Evolutionary conservation across 345 rosid species (phyloP), one percentile per base, ranked within the genome.

Genomic region (Pistacia integerrima): DNA sequence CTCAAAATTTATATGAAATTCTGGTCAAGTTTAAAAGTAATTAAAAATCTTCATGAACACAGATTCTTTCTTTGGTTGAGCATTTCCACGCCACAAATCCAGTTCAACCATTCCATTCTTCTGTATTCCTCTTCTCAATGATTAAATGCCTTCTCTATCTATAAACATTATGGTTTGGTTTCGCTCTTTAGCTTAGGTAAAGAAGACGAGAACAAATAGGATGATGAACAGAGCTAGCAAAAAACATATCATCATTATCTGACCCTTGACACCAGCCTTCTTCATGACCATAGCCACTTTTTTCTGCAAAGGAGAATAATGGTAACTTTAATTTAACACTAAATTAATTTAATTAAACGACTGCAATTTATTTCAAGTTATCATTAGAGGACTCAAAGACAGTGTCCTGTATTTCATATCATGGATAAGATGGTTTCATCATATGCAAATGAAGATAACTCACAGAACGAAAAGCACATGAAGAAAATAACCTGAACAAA

Each of bases 221-320:
- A 93, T 87, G 74, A 96, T 89, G 87, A 96, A 96, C 87, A 96
- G 76, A 84, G 78, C 86, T 41, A 96, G 69, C 80, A 96, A 83
- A 84, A 91, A 91, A 74, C 91, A 66, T 74, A 92, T 96, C 99
- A 96, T 94, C 98, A 96, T 91, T 68, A 88, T 70, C 79, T 96
- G 99, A 11, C 97, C 98, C 88, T 92, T 96, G 9, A 91, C 89
- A 67, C 99, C 80, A 49, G 98, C 98, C 82, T 92, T 96, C 92
- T 92, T 96, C 99, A 96, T 96, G 69, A 96, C 97, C 95, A 94
- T 88, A 12, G 90, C 97, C 76, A 96, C 98, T 78, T 92, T 96
- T 88, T 96, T 96, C 98, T 95, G 97, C 82, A 82, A 73, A 56
- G 73, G 71, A 67, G 70, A 48, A 75, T 13, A 35, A 63, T 28